These are phyloP conservation scores for Oryza meridionalis DNA, from an alignment of 176 grass and related monocot genomes.

Conservation along the genomic window DNA sequence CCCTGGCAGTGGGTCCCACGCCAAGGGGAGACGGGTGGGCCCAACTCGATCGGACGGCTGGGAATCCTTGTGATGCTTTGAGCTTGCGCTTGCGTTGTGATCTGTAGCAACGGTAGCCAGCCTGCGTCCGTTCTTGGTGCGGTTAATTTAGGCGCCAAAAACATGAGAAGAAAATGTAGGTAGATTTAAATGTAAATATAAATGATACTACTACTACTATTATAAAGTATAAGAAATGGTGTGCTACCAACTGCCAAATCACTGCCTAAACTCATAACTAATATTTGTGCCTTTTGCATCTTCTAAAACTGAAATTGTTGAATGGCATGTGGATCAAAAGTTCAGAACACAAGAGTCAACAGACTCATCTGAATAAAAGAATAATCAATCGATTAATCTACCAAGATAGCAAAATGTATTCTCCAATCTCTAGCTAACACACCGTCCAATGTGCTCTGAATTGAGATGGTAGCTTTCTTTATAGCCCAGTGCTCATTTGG, in stretches of 20 bases:
- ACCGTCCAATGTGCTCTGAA: neutral
- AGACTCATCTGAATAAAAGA: neutral
- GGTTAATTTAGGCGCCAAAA: constrained; percentile 35
- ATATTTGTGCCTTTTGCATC: constrained; percentile 1
- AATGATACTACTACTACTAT: neutral
- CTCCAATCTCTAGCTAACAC: neutral
- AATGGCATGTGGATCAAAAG: neutral
- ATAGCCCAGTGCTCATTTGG: neutral
- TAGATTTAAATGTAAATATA: constrained; percentile 32
- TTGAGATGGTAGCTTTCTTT: neutral
- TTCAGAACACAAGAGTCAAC: neutral
- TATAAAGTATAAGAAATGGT: neutral
- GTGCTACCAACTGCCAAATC: constrained; percentile 9
- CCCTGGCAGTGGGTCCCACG: neutral
- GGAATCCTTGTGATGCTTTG: neutral
- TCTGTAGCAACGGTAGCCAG: neutral
- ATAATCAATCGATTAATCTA: neutral
- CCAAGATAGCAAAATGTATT: neutral
- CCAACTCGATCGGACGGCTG: constrained; percentile 10
- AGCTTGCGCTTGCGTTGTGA: neutral
- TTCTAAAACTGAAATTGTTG: constrained; percentile 3
- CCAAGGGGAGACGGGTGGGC: neutral
- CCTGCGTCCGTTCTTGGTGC: constrained; percentile 17
- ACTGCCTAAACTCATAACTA: constrained; percentile 6
- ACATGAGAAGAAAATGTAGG: neutral